Percentiles rank a stretch among this genome's conserved stretches.
phyloP scores from a whole-genome alignment of 768 basidiomycete genomes.

The Daedaleopsis sinensis region DNA sequence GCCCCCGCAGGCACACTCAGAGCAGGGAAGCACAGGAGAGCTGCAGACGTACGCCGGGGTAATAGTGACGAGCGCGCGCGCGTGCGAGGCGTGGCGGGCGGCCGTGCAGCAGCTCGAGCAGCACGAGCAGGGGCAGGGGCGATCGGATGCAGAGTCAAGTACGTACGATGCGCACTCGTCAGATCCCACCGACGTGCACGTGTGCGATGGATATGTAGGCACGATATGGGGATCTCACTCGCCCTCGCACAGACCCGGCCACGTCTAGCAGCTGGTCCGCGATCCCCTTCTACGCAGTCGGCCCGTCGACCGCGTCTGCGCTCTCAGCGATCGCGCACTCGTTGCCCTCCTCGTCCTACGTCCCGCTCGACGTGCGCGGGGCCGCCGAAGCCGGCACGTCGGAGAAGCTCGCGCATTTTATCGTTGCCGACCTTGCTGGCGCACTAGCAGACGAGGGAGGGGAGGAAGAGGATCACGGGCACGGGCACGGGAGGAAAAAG shows the following conservation, averaged over 20 bases:
- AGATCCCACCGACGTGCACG: no score
- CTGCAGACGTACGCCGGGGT: slow-evolving; percentile 50
- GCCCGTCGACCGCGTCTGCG: slow-evolving; percentile 59
- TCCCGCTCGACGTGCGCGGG: slow-evolving; percentile 44
- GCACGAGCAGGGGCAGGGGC: background rate
- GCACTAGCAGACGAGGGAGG: background rate
- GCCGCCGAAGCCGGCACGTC: slow-evolving; percentile 61
- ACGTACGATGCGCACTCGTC: no score
- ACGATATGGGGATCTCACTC: background rate
- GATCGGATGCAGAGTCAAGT: background rate
- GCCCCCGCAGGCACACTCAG: no score
- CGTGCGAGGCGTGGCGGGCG: slow-evolving; percentile 69
- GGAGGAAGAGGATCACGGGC: no score
- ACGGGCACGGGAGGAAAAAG: background rate
- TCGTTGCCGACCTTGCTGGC: slow-evolving; percentile 43
- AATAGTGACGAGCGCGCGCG: slow-evolving; percentile 78
- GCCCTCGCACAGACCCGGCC: background rate
- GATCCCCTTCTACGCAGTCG: slow-evolving; percentile 81
- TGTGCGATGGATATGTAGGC: background rate
- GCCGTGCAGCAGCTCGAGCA: slow-evolving; percentile 37
- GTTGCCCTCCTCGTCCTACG: slow-evolving; percentile 30
- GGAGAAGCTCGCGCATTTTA: slow-evolving; percentile 67
- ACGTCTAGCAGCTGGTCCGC: slow-evolving; percentile 48
- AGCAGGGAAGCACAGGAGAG: background rate
- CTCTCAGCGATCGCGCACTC: slow-evolving; percentile 40